These are phyloP conservation scores for Dactylellina haptotyla DNA, from an alignment of 2,329 filamentous ascomycete genomes.

Conservation along the genomic window DNA sequence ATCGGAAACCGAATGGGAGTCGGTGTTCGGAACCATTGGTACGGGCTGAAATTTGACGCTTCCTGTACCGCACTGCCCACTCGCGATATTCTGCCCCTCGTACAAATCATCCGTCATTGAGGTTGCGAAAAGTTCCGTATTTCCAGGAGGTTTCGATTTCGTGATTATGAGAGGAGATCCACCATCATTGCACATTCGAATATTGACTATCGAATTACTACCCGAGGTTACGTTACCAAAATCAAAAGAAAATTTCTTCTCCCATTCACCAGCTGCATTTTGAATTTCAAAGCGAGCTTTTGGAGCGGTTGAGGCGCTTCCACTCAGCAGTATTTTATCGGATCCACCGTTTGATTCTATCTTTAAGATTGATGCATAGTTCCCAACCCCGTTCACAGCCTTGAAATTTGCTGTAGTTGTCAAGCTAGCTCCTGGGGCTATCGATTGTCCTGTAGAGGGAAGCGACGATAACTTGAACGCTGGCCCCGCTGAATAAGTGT, in stretches of 20 bases:
- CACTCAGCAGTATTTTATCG: constrained; percentile 60
- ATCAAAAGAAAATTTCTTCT: constrained; percentile 56
- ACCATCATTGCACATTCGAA: constrained; percentile 61
- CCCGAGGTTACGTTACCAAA: constrained; percentile 61
- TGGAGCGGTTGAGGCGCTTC: constrained; percentile 60
- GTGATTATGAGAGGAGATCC: constrained; percentile 61
- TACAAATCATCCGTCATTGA: constrained; percentile 60
- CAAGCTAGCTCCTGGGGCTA: constrained; percentile 59
- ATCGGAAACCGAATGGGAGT: constrained; percentile 57
- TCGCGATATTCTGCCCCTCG: constrained; percentile 60
- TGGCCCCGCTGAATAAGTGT: constrained; percentile 58
- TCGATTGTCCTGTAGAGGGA: constrained; percentile 58
- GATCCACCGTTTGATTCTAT: constrained; percentile 61
- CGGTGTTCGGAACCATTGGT: constrained; percentile 42
- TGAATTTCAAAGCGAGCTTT: constrained; percentile 61
- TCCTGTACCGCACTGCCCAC: constrained; percentile 59
- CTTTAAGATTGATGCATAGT: constrained; percentile 60
- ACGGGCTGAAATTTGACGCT: constrained; percentile 59
- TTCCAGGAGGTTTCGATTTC: constrained; percentile 61
- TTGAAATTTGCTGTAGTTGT: constrained; percentile 61
- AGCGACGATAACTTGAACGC: constrained; percentile 59
- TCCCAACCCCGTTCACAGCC: constrained; percentile 58
- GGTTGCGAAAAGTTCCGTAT: constrained; percentile 60
- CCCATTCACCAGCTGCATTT: constrained; percentile 60
- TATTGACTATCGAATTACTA: constrained; percentile 58